These are phyloP conservation scores for Macrophomina phaseolina DNA, from an alignment of 2,329 filamentous ascomycete species.

Conservation along the genomic window DNA sequence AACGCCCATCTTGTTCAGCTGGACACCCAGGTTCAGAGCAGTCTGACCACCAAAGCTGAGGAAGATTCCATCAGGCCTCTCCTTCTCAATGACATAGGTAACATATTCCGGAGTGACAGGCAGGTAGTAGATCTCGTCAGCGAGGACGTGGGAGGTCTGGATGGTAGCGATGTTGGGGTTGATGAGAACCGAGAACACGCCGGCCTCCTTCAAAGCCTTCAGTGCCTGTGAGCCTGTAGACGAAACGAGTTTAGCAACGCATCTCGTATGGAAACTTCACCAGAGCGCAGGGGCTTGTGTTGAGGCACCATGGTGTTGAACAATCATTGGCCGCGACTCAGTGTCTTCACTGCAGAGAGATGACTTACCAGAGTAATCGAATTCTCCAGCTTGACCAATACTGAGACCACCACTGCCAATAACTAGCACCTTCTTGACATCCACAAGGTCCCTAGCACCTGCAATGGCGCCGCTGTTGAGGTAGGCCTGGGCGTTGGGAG, in stretches of 20 bases:
- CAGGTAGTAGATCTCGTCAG: conserved; percentile 97
- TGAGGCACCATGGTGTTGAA: not conserved
- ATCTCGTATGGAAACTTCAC: not conserved
- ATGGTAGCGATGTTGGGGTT: conserved; percentile 99
- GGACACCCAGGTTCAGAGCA: conserved; percentile 91
- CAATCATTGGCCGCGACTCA: no score
- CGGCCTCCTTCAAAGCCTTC: conserved; percentile 95
- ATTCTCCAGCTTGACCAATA: conserved; percentile 97
- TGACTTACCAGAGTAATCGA: conserved; percentile 92
- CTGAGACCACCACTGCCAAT: conserved; percentile 94
- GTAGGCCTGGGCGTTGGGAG: conserved; percentile 85
- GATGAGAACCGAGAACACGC: conserved; percentile 87
- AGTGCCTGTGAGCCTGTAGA: conserved; percentile 89
- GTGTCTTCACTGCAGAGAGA: no score
- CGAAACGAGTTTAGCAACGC: conserved; percentile 28
- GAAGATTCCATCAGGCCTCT: conserved; percentile 95
- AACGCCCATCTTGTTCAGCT: conserved; percentile 95
- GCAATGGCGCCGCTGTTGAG: conserved; percentile 86
- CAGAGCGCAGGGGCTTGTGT: not conserved
- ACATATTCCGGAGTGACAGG: conserved; percentile 98
- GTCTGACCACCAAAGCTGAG: conserved; percentile 98
- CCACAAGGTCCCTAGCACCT: conserved; percentile 73
- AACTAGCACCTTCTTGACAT: conserved; percentile 96
- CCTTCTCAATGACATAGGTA: conserved; percentile 94
- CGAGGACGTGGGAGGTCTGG: conserved; percentile 93